Conservation (phyloP, 169 alveolate species). For the Babesia sp. region DNA sequence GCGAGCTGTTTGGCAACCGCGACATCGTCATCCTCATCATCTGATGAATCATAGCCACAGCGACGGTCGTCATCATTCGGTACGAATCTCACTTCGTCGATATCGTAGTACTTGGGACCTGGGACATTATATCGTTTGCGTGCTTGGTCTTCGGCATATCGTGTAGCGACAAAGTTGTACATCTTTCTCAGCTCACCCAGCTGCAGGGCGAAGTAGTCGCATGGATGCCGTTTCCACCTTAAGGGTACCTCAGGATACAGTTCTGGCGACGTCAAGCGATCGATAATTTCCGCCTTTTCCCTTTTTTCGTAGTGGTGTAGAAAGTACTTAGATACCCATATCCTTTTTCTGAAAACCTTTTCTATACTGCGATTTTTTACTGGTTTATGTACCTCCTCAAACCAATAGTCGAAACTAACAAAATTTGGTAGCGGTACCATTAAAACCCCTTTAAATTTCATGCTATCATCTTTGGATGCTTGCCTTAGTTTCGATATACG, state of each 20-base stretch:
- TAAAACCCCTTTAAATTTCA: constrained; percentile 42
- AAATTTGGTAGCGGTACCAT: constrained; percentile 63
- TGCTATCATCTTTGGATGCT: background rate
- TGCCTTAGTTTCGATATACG: background rate
- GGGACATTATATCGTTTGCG: constrained; percentile 35
- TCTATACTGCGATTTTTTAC: constrained; percentile 45
- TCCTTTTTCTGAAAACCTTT: constrained; percentile 14
- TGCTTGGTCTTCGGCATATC: constrained; percentile 67
- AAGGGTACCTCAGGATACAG: constrained; percentile 55
- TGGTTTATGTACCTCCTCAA: constrained; percentile 67
- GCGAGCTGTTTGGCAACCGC: constrained; percentile 14
- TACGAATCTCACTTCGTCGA: constrained; percentile 59
- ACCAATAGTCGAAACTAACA: constrained; percentile 70
- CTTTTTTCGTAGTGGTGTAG: constrained; percentile 52
- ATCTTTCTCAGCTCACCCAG: constrained; percentile 61
- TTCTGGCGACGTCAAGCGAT: constrained; percentile 56
- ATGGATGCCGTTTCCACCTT: constrained; percentile 47
- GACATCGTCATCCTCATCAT: constrained; percentile 20
- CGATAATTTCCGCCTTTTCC: constrained; percentile 52
- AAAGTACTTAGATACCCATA: constrained; percentile 66
- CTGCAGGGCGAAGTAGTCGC: constrained; percentile 56
- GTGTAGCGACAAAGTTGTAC: constrained; percentile 40
- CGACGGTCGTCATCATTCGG: constrained; percentile 57
- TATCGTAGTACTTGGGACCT: constrained; percentile 36
- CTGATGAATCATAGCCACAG: constrained; percentile 25